A percentile compares a stretch with the other conserved stretches of the same genome.
Evolutionary conservation across 331 rosid genomes (phyloP).

Genomic region (Telfairia occidentalis): DNA sequence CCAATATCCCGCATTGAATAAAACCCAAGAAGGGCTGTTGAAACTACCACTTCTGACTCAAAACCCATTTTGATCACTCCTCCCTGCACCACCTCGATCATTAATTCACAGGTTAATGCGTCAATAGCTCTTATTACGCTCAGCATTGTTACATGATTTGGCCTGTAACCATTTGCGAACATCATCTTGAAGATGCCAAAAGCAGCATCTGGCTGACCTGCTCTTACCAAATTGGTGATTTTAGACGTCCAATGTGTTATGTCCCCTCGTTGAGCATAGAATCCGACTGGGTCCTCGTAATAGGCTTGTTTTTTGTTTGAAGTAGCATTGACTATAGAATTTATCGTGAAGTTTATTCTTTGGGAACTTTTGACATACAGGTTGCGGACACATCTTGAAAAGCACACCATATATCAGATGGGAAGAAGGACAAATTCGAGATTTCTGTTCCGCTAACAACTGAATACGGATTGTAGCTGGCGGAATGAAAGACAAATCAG

Average conservation of each 20-base stretch:
- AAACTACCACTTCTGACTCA: constrained; percentile 10
- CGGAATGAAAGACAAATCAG: neutral
- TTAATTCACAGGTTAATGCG: constrained; percentile 3
- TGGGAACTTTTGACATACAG: neutral
- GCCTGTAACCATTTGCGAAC: constrained; percentile 12
- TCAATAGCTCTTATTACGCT: constrained; percentile 14
- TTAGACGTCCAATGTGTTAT: constrained; percentile 6
- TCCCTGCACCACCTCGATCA: constrained; percentile 3
- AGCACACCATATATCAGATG: neutral
- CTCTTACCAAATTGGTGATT: constrained; percentile 12
- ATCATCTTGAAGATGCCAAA: constrained; percentile 7
- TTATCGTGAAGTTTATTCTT: neutral
- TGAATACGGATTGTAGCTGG: neutral
- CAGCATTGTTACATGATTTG: constrained; percentile 8
- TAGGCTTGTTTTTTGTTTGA: neutral
- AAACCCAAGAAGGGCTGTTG: constrained; percentile 12
- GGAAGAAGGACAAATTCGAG: neutral
- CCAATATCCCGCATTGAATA: constrained; percentile 11
- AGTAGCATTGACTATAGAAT: neutral
- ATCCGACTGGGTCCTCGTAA: constrained; percentile 13
- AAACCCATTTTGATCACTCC: constrained; percentile 17
- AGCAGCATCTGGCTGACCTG: constrained; percentile 13
- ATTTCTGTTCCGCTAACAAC: neutral
- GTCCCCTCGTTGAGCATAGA: neutral
- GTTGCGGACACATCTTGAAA: constrained; percentile 1